Percentiles rank a stretch among this genome's conserved stretches.
Evolutionary conservation across 768 basidiomycete genomes (phyloP).

Genomic region (Naganishia kalamii): DNA sequence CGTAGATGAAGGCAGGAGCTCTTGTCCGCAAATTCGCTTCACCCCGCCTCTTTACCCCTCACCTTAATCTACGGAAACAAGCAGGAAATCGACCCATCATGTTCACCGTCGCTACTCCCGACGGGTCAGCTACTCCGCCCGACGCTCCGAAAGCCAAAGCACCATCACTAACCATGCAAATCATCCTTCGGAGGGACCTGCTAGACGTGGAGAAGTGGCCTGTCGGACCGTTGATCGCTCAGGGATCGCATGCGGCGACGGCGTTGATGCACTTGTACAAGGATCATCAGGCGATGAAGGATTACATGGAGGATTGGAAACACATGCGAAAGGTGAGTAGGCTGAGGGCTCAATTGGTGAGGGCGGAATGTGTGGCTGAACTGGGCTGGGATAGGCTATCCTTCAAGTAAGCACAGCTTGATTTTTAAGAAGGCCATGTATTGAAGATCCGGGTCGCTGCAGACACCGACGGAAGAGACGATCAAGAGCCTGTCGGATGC

Average conservation of each 20-base stretch:
- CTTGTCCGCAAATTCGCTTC: neutral
- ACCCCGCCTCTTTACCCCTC: neutral
- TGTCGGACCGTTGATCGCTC: constrained; percentile 44
- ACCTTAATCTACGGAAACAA: neutral
- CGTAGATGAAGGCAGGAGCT: neutral
- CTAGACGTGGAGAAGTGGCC: constrained; percentile 42
- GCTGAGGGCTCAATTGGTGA: no score
- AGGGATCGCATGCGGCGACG: constrained; percentile 44
- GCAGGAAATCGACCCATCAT: neutral
- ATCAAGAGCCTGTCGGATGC: constrained; percentile 15
- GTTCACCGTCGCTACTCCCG: neutral
- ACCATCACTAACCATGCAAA: constrained; percentile 41
- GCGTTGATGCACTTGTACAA: constrained; percentile 39
- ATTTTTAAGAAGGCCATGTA: neutral
- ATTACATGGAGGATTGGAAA: constrained; percentile 36
- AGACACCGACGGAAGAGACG: neutral
- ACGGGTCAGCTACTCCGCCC: neutral
- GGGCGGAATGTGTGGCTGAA: no score
- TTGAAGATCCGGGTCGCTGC: neutral
- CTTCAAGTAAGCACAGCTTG: constrained; percentile 9
- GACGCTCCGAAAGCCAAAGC: neutral
- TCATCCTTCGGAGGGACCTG: constrained; percentile 40
- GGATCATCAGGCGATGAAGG: constrained; percentile 35
- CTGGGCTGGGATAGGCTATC: constrained; percentile 1
- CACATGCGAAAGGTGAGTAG: constrained; percentile 41